Conservation (phyloP, 257 asterid species). For the Solanum dulcamara region DNA sequence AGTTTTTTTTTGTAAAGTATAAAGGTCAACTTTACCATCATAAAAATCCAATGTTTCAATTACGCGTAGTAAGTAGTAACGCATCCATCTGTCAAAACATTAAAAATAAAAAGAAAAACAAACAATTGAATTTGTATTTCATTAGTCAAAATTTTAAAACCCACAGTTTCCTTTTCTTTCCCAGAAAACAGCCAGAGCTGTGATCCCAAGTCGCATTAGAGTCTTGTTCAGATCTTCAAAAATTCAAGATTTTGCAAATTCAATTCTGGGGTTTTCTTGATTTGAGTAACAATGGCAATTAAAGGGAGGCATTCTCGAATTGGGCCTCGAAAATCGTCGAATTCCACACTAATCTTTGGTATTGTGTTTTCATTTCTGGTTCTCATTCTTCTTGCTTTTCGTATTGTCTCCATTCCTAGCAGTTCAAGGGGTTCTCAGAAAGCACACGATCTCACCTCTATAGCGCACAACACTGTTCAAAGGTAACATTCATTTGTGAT, state of each 20-base stretch:
- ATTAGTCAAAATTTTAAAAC: neutral
- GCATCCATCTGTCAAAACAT: neutral
- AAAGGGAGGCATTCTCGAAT: slow-evolving; percentile 55
- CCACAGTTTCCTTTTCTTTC: neutral
- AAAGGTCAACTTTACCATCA: neutral
- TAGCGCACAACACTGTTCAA: slow-evolving; percentile 42
- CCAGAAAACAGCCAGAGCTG: neutral
- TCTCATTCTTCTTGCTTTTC: slow-evolving; percentile 38
- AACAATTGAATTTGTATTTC: neutral
- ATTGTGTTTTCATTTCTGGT: slow-evolving; percentile 41
- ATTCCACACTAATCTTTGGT: slow-evolving; percentile 33
- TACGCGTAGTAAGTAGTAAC: neutral
- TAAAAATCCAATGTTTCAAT: neutral
- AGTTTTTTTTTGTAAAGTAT: neutral
- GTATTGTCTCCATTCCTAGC: slow-evolving; percentile 47
- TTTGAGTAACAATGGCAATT: slow-evolving; percentile 41
- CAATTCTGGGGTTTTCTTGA: neutral
- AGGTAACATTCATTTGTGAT: slow-evolving; percentile 19
- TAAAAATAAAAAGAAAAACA: neutral
- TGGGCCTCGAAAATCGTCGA: slow-evolving; percentile 31
- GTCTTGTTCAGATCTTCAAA: neutral
- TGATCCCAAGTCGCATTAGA: neutral
- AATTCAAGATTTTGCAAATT: neutral
- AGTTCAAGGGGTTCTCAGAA: slow-evolving; percentile 32
- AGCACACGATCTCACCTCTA: slow-evolving; percentile 62